Base-by-base conservation (phyloP, 139 green algal genomes). In the Tetratostichococcus sp. region DNA sequence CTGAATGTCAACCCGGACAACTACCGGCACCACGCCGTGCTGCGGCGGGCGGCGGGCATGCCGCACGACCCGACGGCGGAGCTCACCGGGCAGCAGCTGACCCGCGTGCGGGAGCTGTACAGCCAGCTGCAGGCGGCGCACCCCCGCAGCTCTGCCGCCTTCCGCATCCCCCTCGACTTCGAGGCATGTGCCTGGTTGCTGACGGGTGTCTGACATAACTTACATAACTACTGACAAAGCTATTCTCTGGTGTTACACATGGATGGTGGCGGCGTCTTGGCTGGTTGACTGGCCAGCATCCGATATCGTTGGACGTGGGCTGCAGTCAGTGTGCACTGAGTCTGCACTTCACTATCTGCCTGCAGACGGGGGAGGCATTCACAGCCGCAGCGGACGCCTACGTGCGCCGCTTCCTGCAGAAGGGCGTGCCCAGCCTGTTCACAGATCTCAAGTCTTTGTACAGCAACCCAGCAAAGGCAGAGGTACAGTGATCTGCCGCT, bases 401-500 rank as follows among this genome's bases (percentile, higher is more conserved):
- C 72, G 80, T 94, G 42, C 80, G 82, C 25, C 77, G 78, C 43
- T 94, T 91, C 73, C 69, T 98, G 16, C 30, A 75, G 39, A 90
- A 91, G 33, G 96, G 96, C 43, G 87, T 99, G 42, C 96, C 96
- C n/a, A 96, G 89, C 21, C 85, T 99, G 34, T 99, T 98, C 83
- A 88, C 89, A 5, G 93, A 97, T 70, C 70, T 98, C 25, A 89
- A 89, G 73, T 83, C 90, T 19, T 79, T 99, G 28, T 97, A 98
- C 83, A 80, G 57, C 28, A 80, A 87, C 77, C 8, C 30, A 31
- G 17, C 50, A 26, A 62, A 62, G 50, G 50, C 50, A 62, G 50
- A 62, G 50, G 50, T 62, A 26, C 35, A 85, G 50, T 28, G 50
- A 8, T 30, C 35, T 85, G 62, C 14, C 26, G 19, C 50, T 62